A percentile compares a stretch with the other conserved stretches of the same genome.
Conservation (phyloP, 768 basidiomycete species). For the Exsudoporus frostii region DNA sequence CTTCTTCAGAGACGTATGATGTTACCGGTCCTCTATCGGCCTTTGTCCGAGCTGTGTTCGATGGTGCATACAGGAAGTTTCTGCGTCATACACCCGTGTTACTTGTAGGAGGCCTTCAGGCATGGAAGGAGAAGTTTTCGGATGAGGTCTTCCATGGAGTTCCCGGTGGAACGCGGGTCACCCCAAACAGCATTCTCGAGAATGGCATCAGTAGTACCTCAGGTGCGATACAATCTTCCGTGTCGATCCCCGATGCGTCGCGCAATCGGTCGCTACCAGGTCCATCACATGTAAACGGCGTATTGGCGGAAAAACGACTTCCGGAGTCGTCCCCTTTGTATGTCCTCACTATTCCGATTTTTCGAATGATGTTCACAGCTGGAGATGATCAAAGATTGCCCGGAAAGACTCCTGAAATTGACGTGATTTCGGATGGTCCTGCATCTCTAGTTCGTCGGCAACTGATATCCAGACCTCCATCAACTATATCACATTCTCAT, state of each 20-base stretch:
- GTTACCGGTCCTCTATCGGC: slow-evolving; percentile 51
- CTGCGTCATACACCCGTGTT: slow-evolving; percentile 76
- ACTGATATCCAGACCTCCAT: slow-evolving; percentile 40
- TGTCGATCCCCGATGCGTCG: slow-evolving; percentile 12
- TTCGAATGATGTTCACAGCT: slow-evolving; percentile 9
- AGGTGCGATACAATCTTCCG: slow-evolving; percentile 21
- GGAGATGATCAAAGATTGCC: slow-evolving; percentile 13
- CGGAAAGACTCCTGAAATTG: slow-evolving; percentile 14
- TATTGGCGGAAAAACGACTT: slow-evolving; percentile 15
- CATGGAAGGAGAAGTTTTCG: slow-evolving; percentile 67
- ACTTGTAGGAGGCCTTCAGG: slow-evolving; percentile 79
- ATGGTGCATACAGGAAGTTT: slow-evolving; percentile 67
- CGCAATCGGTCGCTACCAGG: slow-evolving; percentile 12
- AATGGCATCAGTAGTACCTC: slow-evolving; percentile 28
- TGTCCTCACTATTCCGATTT: slow-evolving; percentile 5
- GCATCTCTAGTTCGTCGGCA: slow-evolving; percentile 35
- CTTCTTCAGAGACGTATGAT: slow-evolving; percentile 52
- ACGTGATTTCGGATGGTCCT: slow-evolving; percentile 12
- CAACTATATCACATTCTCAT: slow-evolving; percentile 44
- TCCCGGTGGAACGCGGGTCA: slow-evolving; percentile 13
- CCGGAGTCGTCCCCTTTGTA: slow-evolving; percentile 22
- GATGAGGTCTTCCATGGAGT: slow-evolving; percentile 34
- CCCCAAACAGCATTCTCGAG: slow-evolving; percentile 21
- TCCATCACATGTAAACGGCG: slow-evolving; percentile 15
- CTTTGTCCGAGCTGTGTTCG: slow-evolving; percentile 69